Percentiles rank a stretch among this genome's conserved stretches.
phyloP scores from a whole-genome alignment of 2,329 filamentous ascomycete species.

The Colletotrichum karsti region DNA sequence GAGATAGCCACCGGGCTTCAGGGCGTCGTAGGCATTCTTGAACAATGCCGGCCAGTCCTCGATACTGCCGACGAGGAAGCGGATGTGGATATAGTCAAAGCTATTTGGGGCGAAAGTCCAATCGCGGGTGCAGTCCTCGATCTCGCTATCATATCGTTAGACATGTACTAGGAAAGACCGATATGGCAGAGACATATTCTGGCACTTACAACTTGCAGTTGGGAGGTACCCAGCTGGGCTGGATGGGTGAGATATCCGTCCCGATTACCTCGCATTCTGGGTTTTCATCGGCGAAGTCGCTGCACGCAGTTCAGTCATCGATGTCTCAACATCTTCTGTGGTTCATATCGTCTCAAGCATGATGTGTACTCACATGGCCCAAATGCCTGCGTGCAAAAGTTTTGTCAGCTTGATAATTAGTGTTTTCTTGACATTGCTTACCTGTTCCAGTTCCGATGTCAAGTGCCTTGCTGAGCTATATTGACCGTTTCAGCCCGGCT shows the following conservation, averaged over 20 bases:
- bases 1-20: slow-evolving; percentile 56
- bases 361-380: slow-evolving; percentile 13
- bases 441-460: slow-evolving; percentile 61
- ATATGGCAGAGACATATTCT: neutral
- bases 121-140: slow-evolving; percentile 67
- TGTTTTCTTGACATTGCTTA: neutral
- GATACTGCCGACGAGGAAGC: slow-evolving; percentile 61
- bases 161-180: neutral
- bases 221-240: slow-evolving; percentile 62
- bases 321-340: too few species aligned
- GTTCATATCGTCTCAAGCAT: too few species aligned
- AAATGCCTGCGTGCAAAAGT: slow-evolving; percentile 9
- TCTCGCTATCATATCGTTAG: slow-evolving; percentile 41
- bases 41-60: slow-evolving; percentile 61
- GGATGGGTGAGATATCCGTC: slow-evolving; percentile 66
- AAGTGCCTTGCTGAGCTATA: slow-evolving; percentile 36
- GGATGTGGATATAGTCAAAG: slow-evolving; percentile 68
- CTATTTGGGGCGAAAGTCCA: slow-evolving; percentile 54
- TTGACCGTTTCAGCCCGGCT: neutral
- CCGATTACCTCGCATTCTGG: slow-evolving; percentile 56
- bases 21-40: slow-evolving; percentile 54
- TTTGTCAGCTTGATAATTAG: neutral
- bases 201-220: slow-evolving; percentile 54
- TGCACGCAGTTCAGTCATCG: slow-evolving; percentile 32
- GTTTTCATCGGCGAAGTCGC: slow-evolving; percentile 55